Conservation (phyloP, 2,329 filamentous ascomycete genomes). For the Anthostomella pinea region DNA sequence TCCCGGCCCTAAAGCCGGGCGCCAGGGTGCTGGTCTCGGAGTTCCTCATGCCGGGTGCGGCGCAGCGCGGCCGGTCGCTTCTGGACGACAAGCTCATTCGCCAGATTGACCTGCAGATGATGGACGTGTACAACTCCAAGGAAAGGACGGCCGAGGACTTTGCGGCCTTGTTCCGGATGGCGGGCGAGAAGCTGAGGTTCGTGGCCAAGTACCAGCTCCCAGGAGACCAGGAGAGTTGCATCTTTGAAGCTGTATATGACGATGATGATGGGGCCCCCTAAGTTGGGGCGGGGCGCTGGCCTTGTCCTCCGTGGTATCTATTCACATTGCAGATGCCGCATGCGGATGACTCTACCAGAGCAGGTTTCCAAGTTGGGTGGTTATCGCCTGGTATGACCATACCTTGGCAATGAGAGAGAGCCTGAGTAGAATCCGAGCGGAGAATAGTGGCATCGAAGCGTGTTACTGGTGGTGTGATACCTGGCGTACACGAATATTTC, state of each 20-base stretch:
- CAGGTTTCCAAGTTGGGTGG: no score
- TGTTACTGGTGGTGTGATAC: no score
- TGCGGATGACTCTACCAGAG: no score
- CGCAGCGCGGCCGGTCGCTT: not conserved
- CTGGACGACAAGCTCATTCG: conserved; percentile 6
- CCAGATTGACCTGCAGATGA: conserved; percentile 10
- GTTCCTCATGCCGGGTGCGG: not conserved
- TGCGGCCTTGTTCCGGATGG: conserved; percentile 1
- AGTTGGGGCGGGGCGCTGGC: no score
- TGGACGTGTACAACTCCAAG: conserved; percentile 5
- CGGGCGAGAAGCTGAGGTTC: conserved; percentile 2
- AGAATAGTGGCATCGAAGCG: no score
- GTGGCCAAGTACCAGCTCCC: conserved; percentile 1
- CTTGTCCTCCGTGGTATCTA: no score
- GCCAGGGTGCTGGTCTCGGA: conserved; percentile 4
- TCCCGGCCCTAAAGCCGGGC: conserved; percentile 4
- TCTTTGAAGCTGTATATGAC: conserved; percentile 10
- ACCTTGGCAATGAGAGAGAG: no score
- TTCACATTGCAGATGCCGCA: no score
- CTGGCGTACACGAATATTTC: no score
- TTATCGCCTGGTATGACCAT: no score
- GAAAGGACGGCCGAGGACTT: conserved; percentile 4
- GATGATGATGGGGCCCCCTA: no score
- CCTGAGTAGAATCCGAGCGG: no score
- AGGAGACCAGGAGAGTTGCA: conserved; percentile 5